phyloP scores from a whole-genome alignment of 2,329 filamentous ascomycete species.

The Colletotrichum falcatum region DNA sequence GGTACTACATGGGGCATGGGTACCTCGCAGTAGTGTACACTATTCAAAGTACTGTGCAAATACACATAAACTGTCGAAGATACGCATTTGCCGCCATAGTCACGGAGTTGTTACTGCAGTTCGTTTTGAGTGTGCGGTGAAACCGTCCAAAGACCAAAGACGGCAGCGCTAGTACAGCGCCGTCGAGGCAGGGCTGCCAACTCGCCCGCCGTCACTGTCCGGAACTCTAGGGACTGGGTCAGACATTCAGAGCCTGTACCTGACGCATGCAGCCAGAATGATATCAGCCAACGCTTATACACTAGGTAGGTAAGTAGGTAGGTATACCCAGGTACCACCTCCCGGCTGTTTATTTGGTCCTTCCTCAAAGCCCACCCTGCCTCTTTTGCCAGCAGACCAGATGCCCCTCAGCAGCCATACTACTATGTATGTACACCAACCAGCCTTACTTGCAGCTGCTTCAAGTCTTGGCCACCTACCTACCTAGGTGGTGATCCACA shows the following conservation, averaged over 20 bases:
- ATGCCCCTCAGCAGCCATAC: conserved; percentile 17
- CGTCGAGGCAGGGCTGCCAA: conserved; percentile 10
- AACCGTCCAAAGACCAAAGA: conserved; percentile 28
- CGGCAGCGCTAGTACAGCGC: conserved; percentile 19
- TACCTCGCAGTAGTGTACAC: neutral
- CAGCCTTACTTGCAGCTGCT: neutral
- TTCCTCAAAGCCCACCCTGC: neutral
- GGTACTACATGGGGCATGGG: no score
- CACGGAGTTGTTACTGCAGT: neutral
- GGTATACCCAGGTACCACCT: no score
- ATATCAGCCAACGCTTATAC: neutral
- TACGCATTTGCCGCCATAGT: neutral
- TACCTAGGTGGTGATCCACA: neutral
- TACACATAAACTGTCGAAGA: no score
- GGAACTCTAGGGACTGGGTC: conserved; percentile 5
- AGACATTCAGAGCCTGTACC: conserved; percentile 9
- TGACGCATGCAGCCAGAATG: conserved; percentile 25
- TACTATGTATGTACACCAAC: conserved; percentile 3
- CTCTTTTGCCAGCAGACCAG: conserved; percentile 5
- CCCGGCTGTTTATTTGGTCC: neutral
- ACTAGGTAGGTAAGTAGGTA: no score
- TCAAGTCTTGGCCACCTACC: neutral
- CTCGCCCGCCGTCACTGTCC: conserved; percentile 23
- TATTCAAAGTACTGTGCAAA: no score
- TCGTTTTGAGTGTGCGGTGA: conserved; percentile 20